Conservation (phyloP, 441 rosid species). For the Erodium texanum region DNA sequence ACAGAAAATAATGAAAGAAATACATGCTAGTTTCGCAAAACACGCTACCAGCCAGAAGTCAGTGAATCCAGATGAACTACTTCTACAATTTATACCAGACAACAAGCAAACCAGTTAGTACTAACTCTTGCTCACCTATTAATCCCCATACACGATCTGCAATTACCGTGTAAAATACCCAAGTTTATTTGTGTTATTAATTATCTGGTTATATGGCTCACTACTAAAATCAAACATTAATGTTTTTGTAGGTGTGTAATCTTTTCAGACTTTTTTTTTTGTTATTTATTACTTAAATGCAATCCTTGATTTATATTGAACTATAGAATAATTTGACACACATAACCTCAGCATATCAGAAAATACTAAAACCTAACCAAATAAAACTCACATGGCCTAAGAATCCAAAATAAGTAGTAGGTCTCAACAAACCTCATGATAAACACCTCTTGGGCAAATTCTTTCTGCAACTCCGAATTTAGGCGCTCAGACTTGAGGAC, state of each 20-base stretch:
- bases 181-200: background rate
- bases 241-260: too few species aligned
- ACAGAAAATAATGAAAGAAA: too few species aligned
- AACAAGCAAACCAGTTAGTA: background rate
- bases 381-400: too few species aligned
- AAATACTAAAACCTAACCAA: background rate
- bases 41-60: background rate
- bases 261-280: too few species aligned
- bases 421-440: constrained; percentile 49
- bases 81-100: background rate
- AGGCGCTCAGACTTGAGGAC: constrained; percentile 61
- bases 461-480: constrained; percentile 52
- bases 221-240: background rate
- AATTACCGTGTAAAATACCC: background rate
- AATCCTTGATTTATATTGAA: background rate
- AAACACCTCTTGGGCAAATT: constrained; percentile 69
- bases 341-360: background rate
- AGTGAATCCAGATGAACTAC: background rate
- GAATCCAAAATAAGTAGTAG: too few species aligned
- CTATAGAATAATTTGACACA: background rate
- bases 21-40: background rate
- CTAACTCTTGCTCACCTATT: background rate
- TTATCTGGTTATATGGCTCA: background rate
- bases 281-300: too few species aligned
- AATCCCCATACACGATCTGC: background rate